Evolutionary conservation across 2,329 filamentous ascomycete genomes (phyloP).

Genomic region (Ceratocystis cubensis): DNA sequence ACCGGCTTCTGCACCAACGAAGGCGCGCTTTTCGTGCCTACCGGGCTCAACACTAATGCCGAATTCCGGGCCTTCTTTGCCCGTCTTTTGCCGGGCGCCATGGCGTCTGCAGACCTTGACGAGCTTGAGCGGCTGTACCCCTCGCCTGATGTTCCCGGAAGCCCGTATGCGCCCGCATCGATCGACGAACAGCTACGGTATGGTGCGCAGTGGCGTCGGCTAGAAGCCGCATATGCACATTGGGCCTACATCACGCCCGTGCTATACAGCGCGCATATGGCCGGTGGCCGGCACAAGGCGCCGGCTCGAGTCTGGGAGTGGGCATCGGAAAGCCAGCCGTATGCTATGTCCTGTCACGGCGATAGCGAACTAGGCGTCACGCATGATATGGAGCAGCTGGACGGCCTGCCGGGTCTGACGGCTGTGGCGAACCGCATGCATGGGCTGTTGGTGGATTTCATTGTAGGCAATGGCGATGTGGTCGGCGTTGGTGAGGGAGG

Average conservation of each 20-base stretch:
- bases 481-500: constrained; percentile 21
- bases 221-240: constrained; percentile 50
- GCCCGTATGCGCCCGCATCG: constrained; percentile 32
- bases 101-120: constrained; percentile 40
- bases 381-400: constrained; percentile 32
- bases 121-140: constrained; percentile 50
- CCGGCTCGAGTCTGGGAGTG: constrained; percentile 47
- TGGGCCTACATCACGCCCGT: constrained; percentile 55
- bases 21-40: constrained; percentile 51
- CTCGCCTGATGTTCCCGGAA: constrained; percentile 35
- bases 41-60: constrained; percentile 32
- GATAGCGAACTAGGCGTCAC: constrained; percentile 35
- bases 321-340: constrained; percentile 34
- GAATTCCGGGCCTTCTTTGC: constrained; percentile 51
- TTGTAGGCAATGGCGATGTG: constrained; percentile 25
- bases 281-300: not conserved
- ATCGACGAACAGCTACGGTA: constrained; percentile 24
- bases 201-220: constrained; percentile 44
- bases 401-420: constrained; percentile 29
- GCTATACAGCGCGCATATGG: constrained; percentile 42
- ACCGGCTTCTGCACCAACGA: constrained; percentile 62
- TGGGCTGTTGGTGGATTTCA: constrained; percentile 31
- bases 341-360: constrained; percentile 36
- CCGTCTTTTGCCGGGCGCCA: constrained; percentile 44
- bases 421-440: constrained; percentile 34